Evolutionary conservation across 306 rosid genomes (phyloP).

Genomic region (Gastrolobium bilobum): DNA sequence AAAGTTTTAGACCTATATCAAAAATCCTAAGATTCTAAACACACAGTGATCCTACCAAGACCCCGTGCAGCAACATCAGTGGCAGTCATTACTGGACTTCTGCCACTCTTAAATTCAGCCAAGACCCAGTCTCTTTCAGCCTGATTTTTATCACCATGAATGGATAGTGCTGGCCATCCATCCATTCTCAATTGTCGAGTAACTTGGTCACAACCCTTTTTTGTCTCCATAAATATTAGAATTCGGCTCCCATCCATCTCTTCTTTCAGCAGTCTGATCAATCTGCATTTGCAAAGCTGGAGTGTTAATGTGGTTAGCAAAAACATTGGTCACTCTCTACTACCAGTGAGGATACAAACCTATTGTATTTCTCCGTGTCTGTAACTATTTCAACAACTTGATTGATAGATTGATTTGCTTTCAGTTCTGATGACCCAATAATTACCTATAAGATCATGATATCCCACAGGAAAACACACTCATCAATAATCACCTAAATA

Average conservation of each 20-base stretch:
- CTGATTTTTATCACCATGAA: slow-evolving; percentile 98
- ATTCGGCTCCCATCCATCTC: slow-evolving; percentile 79
- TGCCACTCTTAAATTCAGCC: slow-evolving; percentile 98
- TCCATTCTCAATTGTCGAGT: slow-evolving; percentile 94
- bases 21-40: slow-evolving; percentile 70
- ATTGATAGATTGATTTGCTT: slow-evolving; percentile 92
- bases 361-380: slow-evolving; percentile 84
- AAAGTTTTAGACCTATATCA: slow-evolving; percentile 60
- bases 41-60: slow-evolving; percentile 98
- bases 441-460: slow-evolving; percentile 62
- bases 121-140: slow-evolving; percentile 97
- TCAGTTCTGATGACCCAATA: slow-evolving; percentile 83
- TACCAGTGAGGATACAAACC: slow-evolving; percentile 62
- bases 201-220: slow-evolving; percentile 92
- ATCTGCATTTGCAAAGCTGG: slow-evolving; percentile 62
- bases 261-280: slow-evolving; percentile 84
- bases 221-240: slow-evolving; percentile 90
- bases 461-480: slow-evolving; percentile 29
- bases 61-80: slow-evolving; percentile 99
- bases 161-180: slow-evolving; percentile 98
- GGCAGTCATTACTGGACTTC: slow-evolving; percentile 99
- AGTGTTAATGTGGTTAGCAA: slow-evolving; percentile 40
- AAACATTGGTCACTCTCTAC: background rate
- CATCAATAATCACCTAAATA: slow-evolving; percentile 32
- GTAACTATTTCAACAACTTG: slow-evolving; percentile 87